phyloP scores from a whole-genome alignment of 2,329 filamentous ascomycete genomes.

The Teratosphaeria viscida region DNA sequence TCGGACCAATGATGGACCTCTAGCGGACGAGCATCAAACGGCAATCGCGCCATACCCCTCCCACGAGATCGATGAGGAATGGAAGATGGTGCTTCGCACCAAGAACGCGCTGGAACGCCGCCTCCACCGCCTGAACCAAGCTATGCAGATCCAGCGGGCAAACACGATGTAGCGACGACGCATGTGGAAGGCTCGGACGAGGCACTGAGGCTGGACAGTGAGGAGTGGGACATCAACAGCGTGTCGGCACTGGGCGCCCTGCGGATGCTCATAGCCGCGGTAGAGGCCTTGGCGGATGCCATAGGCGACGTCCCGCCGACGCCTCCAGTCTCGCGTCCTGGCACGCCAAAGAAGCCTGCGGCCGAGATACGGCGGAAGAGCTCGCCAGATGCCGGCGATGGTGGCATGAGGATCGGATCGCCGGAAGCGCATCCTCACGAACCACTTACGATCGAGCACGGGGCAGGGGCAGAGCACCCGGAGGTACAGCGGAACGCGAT shows the following conservation, averaged over 20 bases:
- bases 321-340: slow-evolving; percentile 55
- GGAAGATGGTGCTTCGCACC: slow-evolving; percentile 14
- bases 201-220: slow-evolving; percentile 20
- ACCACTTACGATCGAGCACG: slow-evolving; percentile 34
- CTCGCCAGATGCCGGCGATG: slow-evolving; percentile 7
- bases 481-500: slow-evolving; percentile 75
- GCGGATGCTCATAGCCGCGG: slow-evolving; percentile 58
- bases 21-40: neutral
- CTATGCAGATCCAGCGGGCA: slow-evolving; percentile 8
- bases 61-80: slow-evolving; percentile 9
- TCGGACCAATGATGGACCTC: neutral
- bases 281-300: slow-evolving; percentile 52
- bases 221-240: slow-evolving; percentile 58
- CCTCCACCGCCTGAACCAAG: slow-evolving; percentile 16
- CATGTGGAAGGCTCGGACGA: slow-evolving; percentile 13
- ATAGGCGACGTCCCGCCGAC: slow-evolving; percentile 73
- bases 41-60: neutral
- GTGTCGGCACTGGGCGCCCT: slow-evolving; percentile 65
- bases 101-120: slow-evolving; percentile 5
- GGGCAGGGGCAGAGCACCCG: slow-evolving; percentile 61
- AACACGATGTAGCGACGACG: slow-evolving; percentile 7
- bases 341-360: slow-evolving; percentile 52
- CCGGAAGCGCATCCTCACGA: slow-evolving; percentile 42
- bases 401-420: slow-evolving; percentile 20
- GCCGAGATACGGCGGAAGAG: neutral